Evolutionary conservation across 2,329 filamentous ascomycete species (phyloP), one percentile per base, ranked within the genome.

Genomic region (Alternaria sp.): DNA sequence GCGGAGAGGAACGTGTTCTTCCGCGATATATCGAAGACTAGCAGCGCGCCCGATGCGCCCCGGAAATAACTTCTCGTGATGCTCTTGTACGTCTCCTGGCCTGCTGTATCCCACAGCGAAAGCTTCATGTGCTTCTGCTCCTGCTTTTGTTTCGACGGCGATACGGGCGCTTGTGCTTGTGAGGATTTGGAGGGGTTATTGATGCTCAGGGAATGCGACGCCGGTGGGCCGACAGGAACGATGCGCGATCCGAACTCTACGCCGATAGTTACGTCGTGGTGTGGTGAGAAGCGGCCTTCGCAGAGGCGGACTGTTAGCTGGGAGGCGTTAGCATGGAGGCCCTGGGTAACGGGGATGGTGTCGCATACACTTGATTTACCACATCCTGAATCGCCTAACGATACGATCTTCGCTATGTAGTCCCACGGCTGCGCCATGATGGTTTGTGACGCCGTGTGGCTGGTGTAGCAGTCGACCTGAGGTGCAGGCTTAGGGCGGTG

Each of bases 341-440:
- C 13, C 15, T 50, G 26, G 32, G 19, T 30, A 47, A 11, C 11
- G 21, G 46, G 25, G 45, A 46, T 40, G 3, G 7, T 30, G 52
- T 36, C 28, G 50, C 59, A 54, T 81, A 88, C 87, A 79, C 86
- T 89, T 61, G 93, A 97, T 86, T 99, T 99, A 77, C 96, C 96
- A 78, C 93, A 97, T 79, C 94, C 96, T 49, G 92, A 96, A 84
- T 98, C 96, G 80, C 96, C 96, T 76, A 99, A 93, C 84, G 93
- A 97, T 78, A 98, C 95, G 74, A 99, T 92, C 83, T 99, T 99
- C 81, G 95, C 94, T 79, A 98, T 99, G 85, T 96, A 98, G 84
- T 98, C 93, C 95, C 95, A 98, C 81, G 93, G 91, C 76, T 90
- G 87, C 68, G 85, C 75, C 83, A 85, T 85, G 49, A 67, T 63